Base-by-base conservation (phyloP, 306 rosid species). In the Bauhinia variegata region DNA sequence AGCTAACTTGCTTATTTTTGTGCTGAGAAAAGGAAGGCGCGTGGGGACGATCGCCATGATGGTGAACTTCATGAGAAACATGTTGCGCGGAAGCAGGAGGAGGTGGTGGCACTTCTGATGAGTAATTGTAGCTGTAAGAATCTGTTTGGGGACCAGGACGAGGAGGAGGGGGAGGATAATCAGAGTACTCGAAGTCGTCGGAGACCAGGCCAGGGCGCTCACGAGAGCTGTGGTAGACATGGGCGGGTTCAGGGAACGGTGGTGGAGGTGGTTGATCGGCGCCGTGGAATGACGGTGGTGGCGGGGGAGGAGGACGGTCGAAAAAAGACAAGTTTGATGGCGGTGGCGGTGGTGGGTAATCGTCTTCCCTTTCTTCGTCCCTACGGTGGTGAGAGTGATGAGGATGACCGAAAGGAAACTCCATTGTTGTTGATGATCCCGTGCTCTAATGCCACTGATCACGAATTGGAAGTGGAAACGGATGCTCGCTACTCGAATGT, bases 151-250 rank as follows among this genome's bases (percentile, higher is more conserved):
- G 75, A 0, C 16, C 46, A 1, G 23, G 52, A 5, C 60, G 71
- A 11, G 80, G 60, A 15, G 49, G 43, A 1, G 70, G 65, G 2
- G 72, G 78, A 36, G 65, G 34, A 32, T 31, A 47, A 5, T 30
- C 18, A 11, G 63, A 13, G 46, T 74, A 19, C 14, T 47, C 12
- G 68, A 67, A 82, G 11, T 18, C 79, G 10, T 18, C 56, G 53
- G 84, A 34, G 14, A 54, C 61, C 37, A 65, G 86, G 16, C 63
- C 60, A 4, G 70, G 56, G 5, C 57, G 28, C 7, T 15, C 71
- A 23, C 72, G 81, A 19, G 79, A 68, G 3, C 78, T 14, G 68
- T 83, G 87, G 70, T 47, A 76, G 11, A 72, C 78, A 19, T 83
- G 78, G 11, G 66, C 16, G 5, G 36, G 79, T 11, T 58, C 73